Base-by-base conservation (phyloP, 768 basidiomycete species). In the Termitomyces bulborhizus region DNA sequence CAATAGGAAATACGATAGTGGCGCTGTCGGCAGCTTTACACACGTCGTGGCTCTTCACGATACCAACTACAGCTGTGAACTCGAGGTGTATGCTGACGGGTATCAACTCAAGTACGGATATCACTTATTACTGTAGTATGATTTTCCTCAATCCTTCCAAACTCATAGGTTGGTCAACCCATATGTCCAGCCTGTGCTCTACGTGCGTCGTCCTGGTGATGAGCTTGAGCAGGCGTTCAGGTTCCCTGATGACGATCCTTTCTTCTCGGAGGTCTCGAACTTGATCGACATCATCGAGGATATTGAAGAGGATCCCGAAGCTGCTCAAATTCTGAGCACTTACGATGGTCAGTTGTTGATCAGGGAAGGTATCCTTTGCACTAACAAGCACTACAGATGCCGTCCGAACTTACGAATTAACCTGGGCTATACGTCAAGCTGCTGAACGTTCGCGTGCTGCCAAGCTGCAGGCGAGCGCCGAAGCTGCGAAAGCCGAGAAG, bases 51-150 rank as follows among this genome's bases (percentile, higher is more conserved):
- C 90, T 24, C 84, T 99, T 40, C 96, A 99, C 67, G 96, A 94
- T 49, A 83, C 76, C 61, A 84, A 94, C 67, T 98, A 98, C 72
- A 91, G 91, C 64, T 97, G 93, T 67, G 94, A 96, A 74, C 76
- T 98, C 41, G 94, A 96, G 67, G 85, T 96, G 41, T 92, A 87
- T 71, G 92, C 92, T 42, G 96, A 98, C 68, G 96, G 96, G 7
- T 97, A 93, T 73, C 83, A 76, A 63, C 77, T 92, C 58, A 92
- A 90, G 90, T 89, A 60, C 55, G 78, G 66, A 24, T 50, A 44
- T 37, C 34, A 51, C 26, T 15, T 15, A 15, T 3, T 39, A n/a
- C n/a, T 53, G 31, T 55, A 56, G 29, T 21, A 39, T 48, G 24
- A 13, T 29, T 46, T 51, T 40, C 57, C 57, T 55, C 21, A 56